Evolutionary conservation across 768 basidiomycete species (phyloP).

Genomic region (Cantharellus anzutake): DNA sequence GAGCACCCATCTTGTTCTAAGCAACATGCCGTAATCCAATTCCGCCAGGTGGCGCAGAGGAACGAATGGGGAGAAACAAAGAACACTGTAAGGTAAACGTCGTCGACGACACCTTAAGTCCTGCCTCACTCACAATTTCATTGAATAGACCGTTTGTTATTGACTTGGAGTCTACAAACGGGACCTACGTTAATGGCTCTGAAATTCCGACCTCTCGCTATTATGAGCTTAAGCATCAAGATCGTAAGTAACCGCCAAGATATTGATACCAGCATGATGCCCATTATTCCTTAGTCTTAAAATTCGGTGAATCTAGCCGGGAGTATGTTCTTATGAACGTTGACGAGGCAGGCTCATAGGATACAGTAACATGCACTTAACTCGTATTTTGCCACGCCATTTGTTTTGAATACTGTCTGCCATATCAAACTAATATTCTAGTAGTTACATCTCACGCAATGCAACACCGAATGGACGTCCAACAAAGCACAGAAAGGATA

Average conservation of each 20-base stretch:
- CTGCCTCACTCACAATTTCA: neutral
- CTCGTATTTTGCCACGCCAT: no score
- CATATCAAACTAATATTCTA: no score
- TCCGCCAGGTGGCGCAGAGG: constrained; percentile 72
- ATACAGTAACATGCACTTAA: no score
- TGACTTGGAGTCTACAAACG: constrained; percentile 96
- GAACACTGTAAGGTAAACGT: constrained; percentile 52
- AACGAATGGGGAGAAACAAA: constrained; percentile 74
- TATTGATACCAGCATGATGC: neutral
- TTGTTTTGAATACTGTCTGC: no score
- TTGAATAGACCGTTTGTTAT: constrained; percentile 74
- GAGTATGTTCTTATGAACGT: constrained; percentile 81
- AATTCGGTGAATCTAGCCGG: constrained; percentile 61
- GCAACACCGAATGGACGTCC: no score
- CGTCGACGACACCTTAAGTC: neutral
- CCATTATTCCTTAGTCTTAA: constrained; percentile 37
- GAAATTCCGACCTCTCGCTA: constrained; percentile 70
- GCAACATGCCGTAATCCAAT: constrained; percentile 94
- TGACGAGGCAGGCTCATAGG: constrained; percentile 21
- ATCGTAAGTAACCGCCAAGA: constrained; percentile 33
- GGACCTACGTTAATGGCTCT: constrained; percentile 79
- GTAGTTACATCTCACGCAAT: no score
- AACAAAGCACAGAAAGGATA: no score
- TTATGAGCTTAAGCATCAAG: constrained; percentile 61
- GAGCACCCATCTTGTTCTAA: constrained; percentile 98